These are phyloP conservation scores for Starmerella tilneyi DNA, from an alignment of 805 yeast species.

Conservation along the genomic window DNA sequence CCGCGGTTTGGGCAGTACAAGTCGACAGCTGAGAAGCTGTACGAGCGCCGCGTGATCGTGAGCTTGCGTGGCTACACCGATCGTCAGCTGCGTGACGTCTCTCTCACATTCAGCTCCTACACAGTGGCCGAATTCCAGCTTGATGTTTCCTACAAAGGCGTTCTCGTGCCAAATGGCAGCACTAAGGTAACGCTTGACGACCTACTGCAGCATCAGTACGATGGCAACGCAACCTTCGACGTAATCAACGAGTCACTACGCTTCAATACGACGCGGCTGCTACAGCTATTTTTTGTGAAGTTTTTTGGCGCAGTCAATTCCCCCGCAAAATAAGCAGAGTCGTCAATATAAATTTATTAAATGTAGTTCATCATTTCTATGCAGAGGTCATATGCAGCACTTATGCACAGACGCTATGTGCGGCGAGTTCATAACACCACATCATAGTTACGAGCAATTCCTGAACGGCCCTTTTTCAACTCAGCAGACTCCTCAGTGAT, in stretches of 20 bases:
- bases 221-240: slow-evolving; percentile 43
- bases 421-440: slow-evolving; percentile 27
- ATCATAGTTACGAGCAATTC: slow-evolving; percentile 86
- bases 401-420: too few relatives aligned
- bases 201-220: slow-evolving; percentile 63
- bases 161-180: slow-evolving; percentile 45
- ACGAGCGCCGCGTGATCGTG: slow-evolving; percentile 58
- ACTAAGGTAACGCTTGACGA: slow-evolving; percentile 58
- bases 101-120: slow-evolving; percentile 67
- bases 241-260: slow-evolving; percentile 59
- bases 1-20: slow-evolving; percentile 71
- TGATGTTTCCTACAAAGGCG: slow-evolving; percentile 59
- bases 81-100: slow-evolving; percentile 51
- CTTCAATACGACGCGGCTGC: slow-evolving; percentile 57
- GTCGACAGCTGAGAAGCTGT: slow-evolving; percentile 62
- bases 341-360: too few relatives aligned
- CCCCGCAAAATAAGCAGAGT: neutral
- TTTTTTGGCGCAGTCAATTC: slow-evolving; percentile 39
- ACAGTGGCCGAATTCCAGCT: slow-evolving; percentile 60
- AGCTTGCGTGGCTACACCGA: slow-evolving; percentile 46
- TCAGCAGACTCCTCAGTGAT: slow-evolving; percentile 58
- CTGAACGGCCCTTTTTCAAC: slow-evolving; percentile 72
- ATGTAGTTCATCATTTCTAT: too few relatives aligned
- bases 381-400: too few relatives aligned
- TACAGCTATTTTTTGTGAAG: slow-evolving; percentile 60